Evolutionary conservation across 1,284 basidiomycete genomes (phyloP).

Genomic region (Fistulinella staudtii): DNA sequence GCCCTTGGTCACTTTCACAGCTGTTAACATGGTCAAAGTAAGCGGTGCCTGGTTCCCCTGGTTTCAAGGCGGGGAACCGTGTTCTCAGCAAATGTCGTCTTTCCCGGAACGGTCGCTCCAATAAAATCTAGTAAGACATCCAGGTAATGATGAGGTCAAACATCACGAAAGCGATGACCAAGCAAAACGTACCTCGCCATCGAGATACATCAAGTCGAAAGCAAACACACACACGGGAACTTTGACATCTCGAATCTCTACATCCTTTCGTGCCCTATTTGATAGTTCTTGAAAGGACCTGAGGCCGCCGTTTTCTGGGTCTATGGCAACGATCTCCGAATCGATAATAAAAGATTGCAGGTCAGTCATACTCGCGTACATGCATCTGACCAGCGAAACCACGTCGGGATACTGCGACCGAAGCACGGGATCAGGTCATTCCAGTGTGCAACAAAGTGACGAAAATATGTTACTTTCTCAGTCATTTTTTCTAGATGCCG

Average conservation of each 20-base stretch:
- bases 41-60: constrained; percentile 50
- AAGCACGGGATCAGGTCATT: constrained; percentile 16
- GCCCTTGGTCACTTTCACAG: constrained; percentile 66
- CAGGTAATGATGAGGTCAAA: not conserved
- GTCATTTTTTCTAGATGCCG: constrained; percentile 93
- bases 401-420: constrained; percentile 82
- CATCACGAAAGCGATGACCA: not conserved
- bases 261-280: constrained; percentile 83
- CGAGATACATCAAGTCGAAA: constrained; percentile 89
- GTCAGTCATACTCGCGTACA: constrained; percentile 43
- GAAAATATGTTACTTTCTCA: constrained; percentile 52
- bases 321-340: constrained; percentile 78
- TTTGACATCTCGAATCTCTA: constrained; percentile 74
- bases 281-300: constrained; percentile 86
- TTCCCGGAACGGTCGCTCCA: constrained; percentile 69
- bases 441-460: constrained; percentile 4
- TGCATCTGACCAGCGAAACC: constrained; percentile 49
- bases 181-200: constrained; percentile 57
- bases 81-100: constrained; percentile 64
- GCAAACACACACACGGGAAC: constrained; percentile 83
- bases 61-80: constrained; percentile 52
- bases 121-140: constrained; percentile 49
- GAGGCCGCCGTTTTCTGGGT: constrained; percentile 61
- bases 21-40: constrained; percentile 76
- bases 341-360: constrained; percentile 79